These are phyloP conservation scores for Mollisia scopiformis DNA, from an alignment of 2,329 filamentous ascomycete genomes.

Conservation along the genomic window DNA sequence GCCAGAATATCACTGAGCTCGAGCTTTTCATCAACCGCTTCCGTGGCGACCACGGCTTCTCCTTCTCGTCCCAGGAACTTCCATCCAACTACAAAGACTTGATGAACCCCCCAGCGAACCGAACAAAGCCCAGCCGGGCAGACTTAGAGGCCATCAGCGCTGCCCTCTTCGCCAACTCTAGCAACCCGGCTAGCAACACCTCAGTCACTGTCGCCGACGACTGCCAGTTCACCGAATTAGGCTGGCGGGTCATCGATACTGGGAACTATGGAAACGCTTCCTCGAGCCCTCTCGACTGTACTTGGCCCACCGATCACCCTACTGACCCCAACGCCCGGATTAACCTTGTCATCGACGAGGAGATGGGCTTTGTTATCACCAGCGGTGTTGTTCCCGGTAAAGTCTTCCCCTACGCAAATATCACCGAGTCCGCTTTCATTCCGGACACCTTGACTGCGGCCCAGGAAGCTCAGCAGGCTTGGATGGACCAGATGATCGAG, in stretches of 20 bases:
- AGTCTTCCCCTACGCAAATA: slow-evolving; percentile 23
- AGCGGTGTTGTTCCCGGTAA: slow-evolving; percentile 25
- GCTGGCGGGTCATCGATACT: slow-evolving; percentile 27
- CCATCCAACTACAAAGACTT: slow-evolving; percentile 20
- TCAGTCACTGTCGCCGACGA: slow-evolving; percentile 16
- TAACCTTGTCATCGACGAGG: slow-evolving; percentile 26
- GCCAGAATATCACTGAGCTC: slow-evolving; percentile 26
- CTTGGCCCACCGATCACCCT: slow-evolving; percentile 23
- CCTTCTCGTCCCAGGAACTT: slow-evolving; percentile 24
- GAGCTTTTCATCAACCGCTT: slow-evolving; percentile 28
- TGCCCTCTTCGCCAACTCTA: slow-evolving; percentile 19
- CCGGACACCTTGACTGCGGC: slow-evolving; percentile 21
- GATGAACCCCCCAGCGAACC: slow-evolving; percentile 25
- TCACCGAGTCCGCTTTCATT: slow-evolving; percentile 23
- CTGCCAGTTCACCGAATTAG: slow-evolving; percentile 29
- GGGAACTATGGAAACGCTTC: slow-evolving; percentile 26
- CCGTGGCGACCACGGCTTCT: slow-evolving; percentile 30
- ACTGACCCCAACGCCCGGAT: slow-evolving; percentile 22
- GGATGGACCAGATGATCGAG: slow-evolving; percentile 18
- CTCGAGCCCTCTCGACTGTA: slow-evolving; percentile 20
- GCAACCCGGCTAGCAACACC: slow-evolving; percentile 15
- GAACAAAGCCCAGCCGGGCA: slow-evolving; percentile 22
- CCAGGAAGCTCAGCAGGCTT: slow-evolving; percentile 25
- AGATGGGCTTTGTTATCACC: slow-evolving; percentile 26
- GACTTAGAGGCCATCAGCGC: slow-evolving; percentile 12